Base-by-base conservation (phyloP, 805 yeast genomes). In the Saccharomyces kudriavzevii region DNA sequence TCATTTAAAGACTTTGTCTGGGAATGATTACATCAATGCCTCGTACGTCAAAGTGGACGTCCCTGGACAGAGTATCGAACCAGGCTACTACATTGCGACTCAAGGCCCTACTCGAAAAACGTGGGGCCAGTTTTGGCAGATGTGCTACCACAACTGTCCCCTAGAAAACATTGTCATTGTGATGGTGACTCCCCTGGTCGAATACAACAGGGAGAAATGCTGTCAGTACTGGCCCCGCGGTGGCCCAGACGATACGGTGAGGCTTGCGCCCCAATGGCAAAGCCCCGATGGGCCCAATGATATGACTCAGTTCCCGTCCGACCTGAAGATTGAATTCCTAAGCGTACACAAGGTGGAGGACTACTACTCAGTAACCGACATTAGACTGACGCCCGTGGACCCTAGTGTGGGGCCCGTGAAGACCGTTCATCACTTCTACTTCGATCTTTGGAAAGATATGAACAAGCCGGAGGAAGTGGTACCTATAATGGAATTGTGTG, bases 41-140 rank as follows among this genome's bases (percentile, higher is more conserved):
- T 87, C 95, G 0, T 82, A 86, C 67, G 71, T 87, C 5, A 74
- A 63, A 22, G 54, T 64, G 1, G 56, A 64, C 45, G 63, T 66
- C 2, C 61, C 62, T 2, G 58, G 53, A 5, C 67, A 63, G 43
- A 57, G 61, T 17, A 43, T 53, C 22, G 48, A 51, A 6, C 60
- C 67, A 1, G 69, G 74, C 45, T 59, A 66, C 26, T 86, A 83
- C 64, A 83, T 87, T 30, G 87, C 89, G 0, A 74, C 86, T 1
- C 95, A 87, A 62, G 95, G 92, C 1, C 99, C 99, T 0, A 72
- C 85, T n/a, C 70, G 67, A 13, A 71, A 74, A 31, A 91, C 98
- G 0, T 77, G 81, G 57, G 81, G 81, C 2, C 96, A 94, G 66
- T 92, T 94, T 64, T 94, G 97, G 97, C 88, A 84, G 57, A 86